Conservation (phyloP, 2,329 filamentous ascomycete genomes). For the Fusarium oxysporum region DNA sequence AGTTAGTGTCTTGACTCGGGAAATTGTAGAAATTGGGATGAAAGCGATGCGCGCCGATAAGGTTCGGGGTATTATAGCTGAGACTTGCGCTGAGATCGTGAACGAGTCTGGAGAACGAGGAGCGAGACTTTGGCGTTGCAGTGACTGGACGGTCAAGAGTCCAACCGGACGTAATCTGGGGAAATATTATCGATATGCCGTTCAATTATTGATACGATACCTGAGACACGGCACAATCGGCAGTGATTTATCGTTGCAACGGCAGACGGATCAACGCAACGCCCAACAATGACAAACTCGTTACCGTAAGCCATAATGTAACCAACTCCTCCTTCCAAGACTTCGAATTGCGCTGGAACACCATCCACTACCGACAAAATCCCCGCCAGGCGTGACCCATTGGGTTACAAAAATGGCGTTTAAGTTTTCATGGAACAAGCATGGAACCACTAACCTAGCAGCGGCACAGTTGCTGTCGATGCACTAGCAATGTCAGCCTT, state of each 20-base stretch:
- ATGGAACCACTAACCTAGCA: background rate
- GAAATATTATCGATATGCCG: background rate
- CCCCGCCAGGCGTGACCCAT: background rate
- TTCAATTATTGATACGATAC: background rate
- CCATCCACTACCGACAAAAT: background rate
- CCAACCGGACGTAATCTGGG: background rate
- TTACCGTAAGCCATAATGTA: background rate
- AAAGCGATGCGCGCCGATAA: background rate
- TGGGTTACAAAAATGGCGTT: background rate
- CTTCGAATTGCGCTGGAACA: background rate
- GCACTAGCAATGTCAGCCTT: background rate
- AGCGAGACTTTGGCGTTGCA: background rate
- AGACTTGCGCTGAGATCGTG: background rate
- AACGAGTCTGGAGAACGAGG: background rate
- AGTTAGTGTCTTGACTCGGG: background rate
- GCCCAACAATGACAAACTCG: background rate
- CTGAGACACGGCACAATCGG: background rate
- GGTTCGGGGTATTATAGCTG: background rate
- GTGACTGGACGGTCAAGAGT: background rate
- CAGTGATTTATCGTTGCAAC: background rate
- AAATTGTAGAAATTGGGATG: background rate
- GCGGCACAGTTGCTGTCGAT: background rate
- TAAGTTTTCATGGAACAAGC: background rate
- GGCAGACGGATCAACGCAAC: background rate
- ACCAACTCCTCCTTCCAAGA: background rate